Base-by-base conservation (phyloP, 805 yeast genomes). In the Nakazawaea molendinolei region DNA sequence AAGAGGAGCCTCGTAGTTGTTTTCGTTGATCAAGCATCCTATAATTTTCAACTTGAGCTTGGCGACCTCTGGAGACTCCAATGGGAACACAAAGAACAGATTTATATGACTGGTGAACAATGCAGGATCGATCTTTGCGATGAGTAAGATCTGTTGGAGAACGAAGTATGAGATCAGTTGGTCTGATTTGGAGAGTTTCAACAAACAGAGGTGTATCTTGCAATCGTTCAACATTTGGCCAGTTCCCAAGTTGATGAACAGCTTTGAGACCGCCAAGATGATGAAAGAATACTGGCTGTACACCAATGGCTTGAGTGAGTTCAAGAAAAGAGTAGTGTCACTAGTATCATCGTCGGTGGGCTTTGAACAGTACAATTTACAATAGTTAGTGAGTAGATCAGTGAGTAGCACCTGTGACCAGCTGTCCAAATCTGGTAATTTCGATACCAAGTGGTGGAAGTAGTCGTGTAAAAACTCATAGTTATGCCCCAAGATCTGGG, bases 401-500 rank as follows among this genome's bases (percentile, higher is more conserved):
- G 86, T 59, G 12, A 78, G 54, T 8, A 63, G 50, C 0, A 69
- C 55, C 49, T 83, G 87, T 7, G 86, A 60, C 82, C 87, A 85
- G 36, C 79, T 80, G 40, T 87, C 95, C 37, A 90, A 63, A 2
- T 69, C 63, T 0, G 50, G 44, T 19, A 75, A 43, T 22, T 66
- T 55, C 1, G 60, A 50, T 40, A 58, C 41, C 6, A 60, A 39
- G 44, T 58, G 67, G 21, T 83, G 69, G 51, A 69, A 83, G 46
- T 77, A 75, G 3, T 80, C 74, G 52, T 92, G 97, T 2, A 90
- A 55, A 23, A 83, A 55, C 3, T 74, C 82, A 55, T 82, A 69
- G 28, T 70, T 65, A 22, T 74, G 71, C 0, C 77, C 73, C 36
- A 73, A 72, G 15, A 79, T 58, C 31, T 67, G 64, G 37, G 65